A percentile compares a stretch with the other conserved stretches of the same genome.
Evolutionary conservation across 768 basidiomycete genomes (phyloP).

Genomic region (Suillus paluster): DNA sequence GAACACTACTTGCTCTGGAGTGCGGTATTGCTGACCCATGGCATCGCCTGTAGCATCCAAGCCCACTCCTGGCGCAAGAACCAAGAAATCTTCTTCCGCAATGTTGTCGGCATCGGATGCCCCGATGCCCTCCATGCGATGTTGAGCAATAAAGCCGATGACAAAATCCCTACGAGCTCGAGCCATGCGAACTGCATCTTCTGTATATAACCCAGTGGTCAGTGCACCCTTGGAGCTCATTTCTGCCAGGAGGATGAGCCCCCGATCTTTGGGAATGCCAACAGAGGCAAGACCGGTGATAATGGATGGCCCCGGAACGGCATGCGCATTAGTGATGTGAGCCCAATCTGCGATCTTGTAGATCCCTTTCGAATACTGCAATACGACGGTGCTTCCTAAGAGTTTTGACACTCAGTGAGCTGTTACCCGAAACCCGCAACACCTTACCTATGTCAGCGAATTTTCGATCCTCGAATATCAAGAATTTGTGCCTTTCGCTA

Average conservation of each 20-base stretch:
- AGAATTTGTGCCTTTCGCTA: constrained; percentile 82
- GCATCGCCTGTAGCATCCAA: constrained; percentile 77
- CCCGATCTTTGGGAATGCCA: constrained; percentile 77
- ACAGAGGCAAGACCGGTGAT: constrained; percentile 88
- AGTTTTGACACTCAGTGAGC: constrained; percentile 8
- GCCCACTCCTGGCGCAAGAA: constrained; percentile 93
- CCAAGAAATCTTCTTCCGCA: constrained; percentile 77
- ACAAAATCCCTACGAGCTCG: constrained; percentile 83
- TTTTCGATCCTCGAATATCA: constrained; percentile 98
- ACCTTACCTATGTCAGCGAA: constrained; percentile 95
- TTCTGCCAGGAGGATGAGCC: constrained; percentile 89
- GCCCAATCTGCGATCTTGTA: constrained; percentile 96
- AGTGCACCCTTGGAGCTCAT: constrained; percentile 94
- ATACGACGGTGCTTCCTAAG: constrained; percentile 91
- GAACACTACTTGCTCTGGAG: constrained; percentile 81
- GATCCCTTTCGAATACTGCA: constrained; percentile 93
- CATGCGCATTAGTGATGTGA: constrained; percentile 96
- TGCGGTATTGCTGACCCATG: constrained; percentile 96
- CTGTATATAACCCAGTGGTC: constrained; percentile 82
- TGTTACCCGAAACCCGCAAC: neutral
- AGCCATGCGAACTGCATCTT: constrained; percentile 87
- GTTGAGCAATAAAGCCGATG: constrained; percentile 94
- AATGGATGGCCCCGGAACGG: constrained; percentile 94
- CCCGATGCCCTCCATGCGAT: constrained; percentile 75
- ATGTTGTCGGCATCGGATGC: constrained; percentile 30